Conservation (phyloP, 2,329 filamentous ascomycete genomes). For the Arthroderma sp. region DNA sequence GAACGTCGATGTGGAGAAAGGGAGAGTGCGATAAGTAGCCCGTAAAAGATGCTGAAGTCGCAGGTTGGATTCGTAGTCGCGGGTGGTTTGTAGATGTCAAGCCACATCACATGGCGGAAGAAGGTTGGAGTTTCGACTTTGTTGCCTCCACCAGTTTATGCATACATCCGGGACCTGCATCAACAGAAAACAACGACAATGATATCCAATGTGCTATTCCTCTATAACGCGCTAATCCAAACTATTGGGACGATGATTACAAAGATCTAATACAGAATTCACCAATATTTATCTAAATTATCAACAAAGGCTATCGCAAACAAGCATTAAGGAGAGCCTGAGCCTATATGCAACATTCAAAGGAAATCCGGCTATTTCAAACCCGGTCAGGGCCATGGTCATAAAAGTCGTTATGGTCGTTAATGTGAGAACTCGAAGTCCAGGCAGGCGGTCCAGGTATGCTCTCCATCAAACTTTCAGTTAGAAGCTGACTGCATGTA, state of each 20-base stretch:
- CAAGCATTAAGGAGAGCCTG: background rate
- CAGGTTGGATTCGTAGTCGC: background rate
- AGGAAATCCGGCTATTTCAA: background rate
- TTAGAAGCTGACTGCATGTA: conserved; percentile 28
- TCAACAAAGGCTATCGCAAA: background rate
- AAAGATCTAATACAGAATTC: background rate
- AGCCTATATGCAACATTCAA: background rate
- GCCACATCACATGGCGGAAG: background rate
- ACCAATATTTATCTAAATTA: background rate
- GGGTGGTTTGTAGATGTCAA: background rate
- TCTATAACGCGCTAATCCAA: no score
- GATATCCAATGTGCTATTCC: no score
- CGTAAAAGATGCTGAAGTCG: no score
- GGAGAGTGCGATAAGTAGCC: background rate
- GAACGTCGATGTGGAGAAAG: background rate
- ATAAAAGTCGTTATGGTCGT: conserved; percentile 1
- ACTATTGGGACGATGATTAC: background rate
- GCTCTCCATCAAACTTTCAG: conserved; percentile 35
- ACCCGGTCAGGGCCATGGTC: background rate
- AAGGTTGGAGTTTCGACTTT: no score
- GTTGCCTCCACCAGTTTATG: no score
- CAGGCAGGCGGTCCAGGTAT: conserved; percentile 30
- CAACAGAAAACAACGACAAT: no score
- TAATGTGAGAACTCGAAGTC: conserved; percentile 4
- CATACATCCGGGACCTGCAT: no score